A percentile compares a stretch with the other conserved stretches of the same genome.
phyloP scores from a whole-genome alignment of 306 rosid species.

The Dalbergia cultrata region DNA sequence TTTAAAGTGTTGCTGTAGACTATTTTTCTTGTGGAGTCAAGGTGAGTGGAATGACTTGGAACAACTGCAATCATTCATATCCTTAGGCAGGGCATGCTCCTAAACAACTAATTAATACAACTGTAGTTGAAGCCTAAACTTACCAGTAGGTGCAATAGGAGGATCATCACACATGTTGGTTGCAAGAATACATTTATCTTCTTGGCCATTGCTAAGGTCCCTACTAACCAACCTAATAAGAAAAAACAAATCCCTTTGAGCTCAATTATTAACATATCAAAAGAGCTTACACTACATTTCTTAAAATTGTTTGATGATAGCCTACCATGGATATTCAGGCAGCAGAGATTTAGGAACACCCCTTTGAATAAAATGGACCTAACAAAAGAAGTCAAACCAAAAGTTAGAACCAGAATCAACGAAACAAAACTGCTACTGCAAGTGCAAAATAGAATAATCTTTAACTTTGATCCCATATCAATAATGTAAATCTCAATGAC shows the following conservation, averaged over 20 bases:
- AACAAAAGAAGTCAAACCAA: neutral
- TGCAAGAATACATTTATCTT: neutral
- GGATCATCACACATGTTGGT: neutral
- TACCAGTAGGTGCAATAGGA: constrained; percentile 1
- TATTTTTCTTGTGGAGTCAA: too few species aligned
- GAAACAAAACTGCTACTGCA: neutral
- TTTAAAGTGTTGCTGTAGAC: too few species aligned
- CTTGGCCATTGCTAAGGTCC: constrained; percentile 18
- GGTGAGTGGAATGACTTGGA: neutral
- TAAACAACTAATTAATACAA: neutral
- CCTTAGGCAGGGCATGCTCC: neutral
- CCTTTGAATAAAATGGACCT: neutral
- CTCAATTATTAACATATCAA: neutral
- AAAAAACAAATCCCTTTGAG: neutral
- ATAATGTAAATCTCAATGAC: too few species aligned
- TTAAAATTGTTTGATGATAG: neutral
- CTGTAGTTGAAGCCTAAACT: neutral
- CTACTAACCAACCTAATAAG: constrained; percentile 18
- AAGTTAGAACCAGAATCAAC: neutral
- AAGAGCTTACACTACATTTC: neutral
- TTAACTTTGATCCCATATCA: too few species aligned
- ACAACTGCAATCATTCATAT: neutral
- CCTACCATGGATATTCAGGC: neutral
- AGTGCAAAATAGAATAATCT: neutral
- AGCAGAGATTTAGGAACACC: neutral